phyloP scores from a whole-genome alignment of 805 yeast genomes.

The Ogataea sp. region DNA sequence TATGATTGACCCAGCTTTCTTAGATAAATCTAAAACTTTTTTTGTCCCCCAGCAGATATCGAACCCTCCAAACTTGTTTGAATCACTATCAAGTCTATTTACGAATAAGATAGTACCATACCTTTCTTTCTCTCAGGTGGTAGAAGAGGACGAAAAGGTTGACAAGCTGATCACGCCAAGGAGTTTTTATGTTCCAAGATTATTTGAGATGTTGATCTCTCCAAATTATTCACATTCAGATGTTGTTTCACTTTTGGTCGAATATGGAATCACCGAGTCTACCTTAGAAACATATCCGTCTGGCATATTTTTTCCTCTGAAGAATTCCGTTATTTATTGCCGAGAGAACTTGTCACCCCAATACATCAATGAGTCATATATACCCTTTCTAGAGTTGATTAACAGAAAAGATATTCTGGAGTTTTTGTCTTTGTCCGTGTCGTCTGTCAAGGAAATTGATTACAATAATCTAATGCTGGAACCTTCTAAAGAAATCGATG shows the following conservation, averaged over 20 bases:
- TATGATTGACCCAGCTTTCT: constrained; percentile 19
- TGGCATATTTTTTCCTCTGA: constrained; percentile 62
- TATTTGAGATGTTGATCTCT: constrained; percentile 58
- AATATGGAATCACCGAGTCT: constrained; percentile 39
- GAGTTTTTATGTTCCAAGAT: constrained; percentile 46
- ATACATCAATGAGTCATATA: constrained; percentile 26
- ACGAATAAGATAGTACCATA: constrained; percentile 41
- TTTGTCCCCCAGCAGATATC: constrained; percentile 36
- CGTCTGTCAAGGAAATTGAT: not conserved
- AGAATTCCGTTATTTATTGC: constrained; percentile 47
- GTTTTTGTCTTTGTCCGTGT: not conserved
- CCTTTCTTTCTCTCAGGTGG: constrained; percentile 57
- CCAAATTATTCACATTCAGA: constrained; percentile 41
- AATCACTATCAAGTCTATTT: constrained; percentile 46
- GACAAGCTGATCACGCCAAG: constrained; percentile 61
- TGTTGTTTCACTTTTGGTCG: constrained; percentile 55
- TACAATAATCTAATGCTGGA: not conserved
- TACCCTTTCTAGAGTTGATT: constrained; percentile 44
- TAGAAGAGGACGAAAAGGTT: constrained; percentile 50
- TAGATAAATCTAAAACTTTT: constrained; percentile 35
- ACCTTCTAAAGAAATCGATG: constrained; percentile 31
- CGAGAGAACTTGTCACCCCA: constrained; percentile 44
- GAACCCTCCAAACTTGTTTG: constrained; percentile 53
- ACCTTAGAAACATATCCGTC: constrained; percentile 65
- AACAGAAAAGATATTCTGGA: constrained; percentile 57